Base-by-base conservation (phyloP, 2,329 filamentous ascomycete genomes). In the Niveomyces coronatus region DNA sequence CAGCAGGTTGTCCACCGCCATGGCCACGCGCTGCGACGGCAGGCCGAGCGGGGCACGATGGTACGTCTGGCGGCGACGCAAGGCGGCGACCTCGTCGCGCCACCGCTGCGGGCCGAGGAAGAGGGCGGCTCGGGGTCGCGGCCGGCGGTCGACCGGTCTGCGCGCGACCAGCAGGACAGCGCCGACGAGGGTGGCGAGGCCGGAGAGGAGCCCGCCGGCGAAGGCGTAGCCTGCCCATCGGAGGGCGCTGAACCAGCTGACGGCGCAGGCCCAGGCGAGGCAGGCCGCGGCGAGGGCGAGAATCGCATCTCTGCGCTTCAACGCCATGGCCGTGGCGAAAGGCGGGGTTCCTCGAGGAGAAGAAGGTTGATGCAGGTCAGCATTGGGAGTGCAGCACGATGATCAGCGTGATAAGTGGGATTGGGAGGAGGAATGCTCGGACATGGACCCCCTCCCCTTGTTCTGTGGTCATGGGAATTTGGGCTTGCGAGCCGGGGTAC, bases 161-260 rank as follows among this genome's bases (percentile, higher is more conserved):
- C 71, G 71, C 17, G 78, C 79, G 28, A 76, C 82, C 35, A 80
- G 67, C 34, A 79, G 52, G 29, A 43, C 14, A n/a, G 37, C 36
- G n/a, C 29, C 24, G 9, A 45, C 23, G 9, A 55, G 52, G 37
- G 58, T 44, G 24, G 83, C 57, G 22, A 85, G 56, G 40, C 71
- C 72, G 37, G 72, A 53, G 45, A 81, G 49, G 46, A 71, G 64
- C 47, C 91, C 89, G 47, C 74, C 62, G 47, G 82, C 65, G 57
- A 96, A 86, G 50, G 88, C 85, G 61, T 94, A 84, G 51, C 83
- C 85, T 29, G 85, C 70, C 72, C 84, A 94, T 58, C 86, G 85
- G 48, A 96, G 67, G 43, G 78, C 65, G 20, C 89, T 87, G 51
- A 87, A 68, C 79, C 83, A 93, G 64, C 83, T 79, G 49, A 85